Evolutionary conservation across 78 protist genomes (phyloP).

Genomic region (Planoprotostelium fungivorum): DNA sequence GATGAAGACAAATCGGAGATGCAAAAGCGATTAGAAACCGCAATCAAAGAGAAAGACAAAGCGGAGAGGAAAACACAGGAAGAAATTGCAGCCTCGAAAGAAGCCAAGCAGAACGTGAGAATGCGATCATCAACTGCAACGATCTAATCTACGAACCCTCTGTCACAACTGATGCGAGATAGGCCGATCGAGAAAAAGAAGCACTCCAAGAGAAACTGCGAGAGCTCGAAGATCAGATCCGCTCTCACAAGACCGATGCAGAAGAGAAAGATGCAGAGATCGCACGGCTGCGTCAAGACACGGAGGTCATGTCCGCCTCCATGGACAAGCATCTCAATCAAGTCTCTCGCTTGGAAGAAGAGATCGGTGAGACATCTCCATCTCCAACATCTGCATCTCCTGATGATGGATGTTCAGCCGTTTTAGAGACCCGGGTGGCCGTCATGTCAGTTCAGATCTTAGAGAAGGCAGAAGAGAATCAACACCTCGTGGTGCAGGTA

Average conservation of each 20-base stretch:
- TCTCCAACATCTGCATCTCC: not conserved
- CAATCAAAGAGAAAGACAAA: not conserved
- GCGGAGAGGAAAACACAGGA: not conserved
- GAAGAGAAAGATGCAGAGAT: not conserved
- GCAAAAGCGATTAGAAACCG: not conserved
- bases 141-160: not conserved
- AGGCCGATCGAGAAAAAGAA: not conserved
- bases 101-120: not conserved
- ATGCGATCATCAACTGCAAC: not conserved
- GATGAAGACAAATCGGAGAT: not conserved
- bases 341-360: not conserved
- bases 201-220: not conserved
- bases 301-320: not conserved
- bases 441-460: not conserved
- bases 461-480: not conserved
- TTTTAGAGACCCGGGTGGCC: not conserved
- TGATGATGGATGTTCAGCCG: not conserved
- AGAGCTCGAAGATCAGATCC: not conserved
- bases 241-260: not conserved
- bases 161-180: not conserved
- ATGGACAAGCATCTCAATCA: not conserved
- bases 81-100: not conserved
- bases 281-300: not conserved
- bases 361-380: not conserved
- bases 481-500: not conserved